Base-by-base conservation (phyloP, 176 grass and related monocot genomes). In the Lolium rigidum region DNA sequence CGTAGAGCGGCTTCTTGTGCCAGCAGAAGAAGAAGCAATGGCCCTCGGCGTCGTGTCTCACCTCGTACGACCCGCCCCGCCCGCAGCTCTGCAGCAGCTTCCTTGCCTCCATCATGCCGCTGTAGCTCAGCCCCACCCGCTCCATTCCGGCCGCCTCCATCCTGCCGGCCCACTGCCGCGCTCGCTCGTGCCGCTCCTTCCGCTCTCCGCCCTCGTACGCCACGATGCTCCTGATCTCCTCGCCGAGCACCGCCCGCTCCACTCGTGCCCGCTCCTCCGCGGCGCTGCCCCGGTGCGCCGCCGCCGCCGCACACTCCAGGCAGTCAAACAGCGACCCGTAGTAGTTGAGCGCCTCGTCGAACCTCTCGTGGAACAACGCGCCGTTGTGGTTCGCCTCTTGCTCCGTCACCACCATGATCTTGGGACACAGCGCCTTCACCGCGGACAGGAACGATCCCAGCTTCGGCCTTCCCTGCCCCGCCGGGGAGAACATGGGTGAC, bases 311-410 rank as follows among this genome's bases (percentile, higher is more conserved):
- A 15, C 66, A 66, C 86, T 92, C 78, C 78, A 92, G 47, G 54
- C 86, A 92, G 73, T 92, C 90, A 79, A 92, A 92, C 46, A 92
- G 69, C 38, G 86, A 76, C 20, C 73, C 87, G 73, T 92, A 92
- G 74, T 88, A 92, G 83, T 88, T 87, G 9, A 92, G 72, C 64
- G 90, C 83, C 83, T 92, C 90, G 44, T 86, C 38, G 67, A 92
- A 91, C 56, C 90, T 24, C 37, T 87, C 90, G 31, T 79, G 65
- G 78, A 92, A 92, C 65, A 58, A 50, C 17, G 54, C 72, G 14
- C 82, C 83, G 62, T 92, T 92, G 79, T 92, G 90, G 83, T 84
- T 88, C 46, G 90, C 86, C 44, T 92, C 90, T 24, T 88, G 83
- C 73, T 92, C 90, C 9, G 87, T 87, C 17, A 86, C 38, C 21